Evolutionary conservation across 2,329 filamentous ascomycete species (phyloP), one percentile per base, ranked within the genome.

Genomic region (Neocucurbitaria cava): DNA sequence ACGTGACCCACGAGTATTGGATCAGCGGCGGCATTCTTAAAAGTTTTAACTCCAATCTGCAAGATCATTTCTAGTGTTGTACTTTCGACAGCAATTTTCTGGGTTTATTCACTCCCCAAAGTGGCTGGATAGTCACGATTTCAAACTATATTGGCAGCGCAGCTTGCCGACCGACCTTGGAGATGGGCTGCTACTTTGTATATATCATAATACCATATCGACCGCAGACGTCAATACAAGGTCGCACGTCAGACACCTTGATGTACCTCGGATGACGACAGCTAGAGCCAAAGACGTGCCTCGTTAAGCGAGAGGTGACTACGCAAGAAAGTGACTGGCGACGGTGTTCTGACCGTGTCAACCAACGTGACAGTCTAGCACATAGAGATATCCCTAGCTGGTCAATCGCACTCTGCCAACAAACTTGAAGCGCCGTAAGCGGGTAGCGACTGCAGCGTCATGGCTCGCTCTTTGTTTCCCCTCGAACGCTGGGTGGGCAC

Each of bases 11-110:
- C 24, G 49, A 52, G 52, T 51, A 39, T 44, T 33, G 41, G 18
- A 45, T 38, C 30, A 38, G 35, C 15, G 61, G 62, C 52, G 58
- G 54, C 51, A 64, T 64, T 61, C 38, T 59, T 21, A 71, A 73
- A 73, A 72, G 62, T 69, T 68, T 36, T 61, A 18, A 49, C 64
- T 54, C 15, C 41, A 28, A 30, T 30, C 31, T 24, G 15, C 2
- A 40, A 15, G 38, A 47, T 7, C 9, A n/a, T 30, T 53, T 35
- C 15, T 35, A 15, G 31, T 35, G 13, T 13, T 31, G 30, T 35
- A 3, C 5, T 35, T 35, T 35, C 13, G 13, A 17, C 31, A 17
- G 31, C 9, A 10, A 31, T 31, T 31, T 2, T 35, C 13, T 35
- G 31, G 15, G 39, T 38, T 52, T 11, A 40, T 49, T 56, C 45